phyloP scores from a whole-genome alignment of 1,284 basidiomycete species.

The Inonotus obliquus region DNA sequence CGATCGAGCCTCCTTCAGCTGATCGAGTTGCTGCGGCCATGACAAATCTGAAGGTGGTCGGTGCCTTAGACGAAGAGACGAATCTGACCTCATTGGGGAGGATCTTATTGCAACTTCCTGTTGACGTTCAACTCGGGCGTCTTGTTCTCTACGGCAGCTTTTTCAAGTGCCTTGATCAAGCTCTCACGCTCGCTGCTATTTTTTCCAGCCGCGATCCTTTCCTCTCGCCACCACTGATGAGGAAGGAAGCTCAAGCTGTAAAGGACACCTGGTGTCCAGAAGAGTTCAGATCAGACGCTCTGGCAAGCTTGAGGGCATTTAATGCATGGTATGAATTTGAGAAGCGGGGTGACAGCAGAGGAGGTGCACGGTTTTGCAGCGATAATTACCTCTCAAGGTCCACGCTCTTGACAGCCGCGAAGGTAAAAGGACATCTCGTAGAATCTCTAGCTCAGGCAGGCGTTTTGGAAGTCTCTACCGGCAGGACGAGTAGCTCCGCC shows the following conservation, averaged over 20 bases:
- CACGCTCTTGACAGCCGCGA: constrained; percentile 79
- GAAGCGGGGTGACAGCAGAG: constrained; percentile 52
- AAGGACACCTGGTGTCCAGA: constrained; percentile 81
- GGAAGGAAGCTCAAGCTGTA: constrained; percentile 56
- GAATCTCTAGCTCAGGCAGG: constrained; percentile 77
- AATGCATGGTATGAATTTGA: constrained; percentile 79
- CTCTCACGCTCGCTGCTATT: constrained; percentile 86
- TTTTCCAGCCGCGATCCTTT: constrained; percentile 91
- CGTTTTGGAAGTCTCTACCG: constrained; percentile 75
- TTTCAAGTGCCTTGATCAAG: constrained; percentile 90
- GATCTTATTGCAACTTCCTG: constrained; percentile 85
- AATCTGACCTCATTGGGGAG: constrained; percentile 85
- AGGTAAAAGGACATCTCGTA: constrained; percentile 80
- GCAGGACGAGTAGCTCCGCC: constrained; percentile 37
- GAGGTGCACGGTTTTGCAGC: constrained; percentile 74
- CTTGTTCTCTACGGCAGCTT: constrained; percentile 89
- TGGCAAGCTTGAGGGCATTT: constrained; percentile 81
- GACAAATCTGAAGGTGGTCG: constrained; percentile 79
- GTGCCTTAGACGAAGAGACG: constrained; percentile 77
- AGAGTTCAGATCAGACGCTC: constrained; percentile 81
- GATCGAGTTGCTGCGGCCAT: constrained; percentile 82
- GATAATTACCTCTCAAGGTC: constrained; percentile 90
- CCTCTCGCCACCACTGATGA: constrained; percentile 73
- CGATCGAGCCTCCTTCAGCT: constrained; percentile 88
- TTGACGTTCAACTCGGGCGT: constrained; percentile 88